Evolutionary conservation across 1,139 yeast genomes (phyloP).

Genomic region (Kodamaea derodonti): DNA sequence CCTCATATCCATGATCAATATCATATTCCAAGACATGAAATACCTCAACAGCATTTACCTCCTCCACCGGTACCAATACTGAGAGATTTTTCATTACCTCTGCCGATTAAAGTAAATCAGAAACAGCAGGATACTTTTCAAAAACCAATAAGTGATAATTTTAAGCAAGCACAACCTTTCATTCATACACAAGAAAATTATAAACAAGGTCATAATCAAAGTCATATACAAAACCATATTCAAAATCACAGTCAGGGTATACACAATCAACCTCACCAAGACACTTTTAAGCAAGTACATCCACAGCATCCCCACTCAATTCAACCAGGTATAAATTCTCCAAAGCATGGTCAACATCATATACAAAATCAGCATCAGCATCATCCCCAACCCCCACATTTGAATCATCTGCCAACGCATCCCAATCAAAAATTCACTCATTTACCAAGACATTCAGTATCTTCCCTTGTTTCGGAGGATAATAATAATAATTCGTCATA

Average conservation of each 20-base stretch:
- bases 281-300: no score
- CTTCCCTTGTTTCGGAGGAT: background rate
- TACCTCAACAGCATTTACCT: constrained; percentile 1
- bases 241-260: no score
- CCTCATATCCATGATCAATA: background rate
- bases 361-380: background rate
- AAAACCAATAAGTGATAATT: no score
- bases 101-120: background rate
- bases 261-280: no score
- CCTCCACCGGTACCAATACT: background rate
- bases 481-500: background rate
- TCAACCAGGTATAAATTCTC: constrained; percentile 4
- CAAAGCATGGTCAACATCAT: no score
- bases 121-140: no score
- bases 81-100: background rate
- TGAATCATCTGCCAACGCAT: background rate
- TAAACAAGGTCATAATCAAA: no score
- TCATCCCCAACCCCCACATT: background rate
- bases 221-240: no score
- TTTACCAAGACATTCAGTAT: background rate
- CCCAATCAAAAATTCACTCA: background rate
- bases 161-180: no score
- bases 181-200: no score
- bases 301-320: constrained; percentile 6
- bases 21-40: background rate